Percentiles rank a stretch among this genome's conserved stretches.
Conservation (phyloP, 192 early-diverging fungal species). For the Chytriomyces hyalinus region DNA sequence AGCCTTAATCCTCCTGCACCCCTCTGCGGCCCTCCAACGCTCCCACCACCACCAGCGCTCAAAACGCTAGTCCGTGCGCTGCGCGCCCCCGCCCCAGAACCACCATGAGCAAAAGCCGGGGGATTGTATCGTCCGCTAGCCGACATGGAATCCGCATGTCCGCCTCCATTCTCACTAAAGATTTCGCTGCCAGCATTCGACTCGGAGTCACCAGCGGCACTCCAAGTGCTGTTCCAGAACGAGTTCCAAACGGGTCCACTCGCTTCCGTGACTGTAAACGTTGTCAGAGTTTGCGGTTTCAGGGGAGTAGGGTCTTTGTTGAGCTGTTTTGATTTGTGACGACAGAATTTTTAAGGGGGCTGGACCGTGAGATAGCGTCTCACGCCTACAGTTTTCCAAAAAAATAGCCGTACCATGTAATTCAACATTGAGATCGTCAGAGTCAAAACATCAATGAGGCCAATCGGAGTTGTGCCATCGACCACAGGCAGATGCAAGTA, state of each 20-base stretch:
- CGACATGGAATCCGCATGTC: slow-evolving; percentile 1
- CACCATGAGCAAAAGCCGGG: neutral
- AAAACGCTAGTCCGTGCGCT: neutral
- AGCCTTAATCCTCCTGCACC: neutral
- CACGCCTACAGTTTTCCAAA: neutral
- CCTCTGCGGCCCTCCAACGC: neutral
- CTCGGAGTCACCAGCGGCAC: slow-evolving; percentile 5
- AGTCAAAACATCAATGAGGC: slow-evolving; percentile 58
- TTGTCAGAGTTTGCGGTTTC: no score
- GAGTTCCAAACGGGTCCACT: slow-evolving; percentile 49
- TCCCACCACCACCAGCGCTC: neutral
- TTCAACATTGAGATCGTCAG: slow-evolving; percentile 54
- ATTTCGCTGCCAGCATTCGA: slow-evolving; percentile 19
- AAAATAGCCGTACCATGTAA: slow-evolving; percentile 41
- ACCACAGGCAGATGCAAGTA: slow-evolving; percentile 58
- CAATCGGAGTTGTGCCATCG: slow-evolving; percentile 45
- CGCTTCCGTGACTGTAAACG: neutral
- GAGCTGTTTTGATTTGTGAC: no score
- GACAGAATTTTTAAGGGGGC: neutral
- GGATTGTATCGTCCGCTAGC: slow-evolving; percentile 2
- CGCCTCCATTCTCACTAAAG: neutral
- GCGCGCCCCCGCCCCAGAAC: neutral
- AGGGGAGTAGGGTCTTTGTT: neutral
- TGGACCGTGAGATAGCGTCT: neutral
- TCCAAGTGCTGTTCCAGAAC: slow-evolving; percentile 48